Evolutionary conservation across 2,329 filamentous ascomycete genomes (phyloP).

Genomic region (Didymella arachidicola): DNA sequence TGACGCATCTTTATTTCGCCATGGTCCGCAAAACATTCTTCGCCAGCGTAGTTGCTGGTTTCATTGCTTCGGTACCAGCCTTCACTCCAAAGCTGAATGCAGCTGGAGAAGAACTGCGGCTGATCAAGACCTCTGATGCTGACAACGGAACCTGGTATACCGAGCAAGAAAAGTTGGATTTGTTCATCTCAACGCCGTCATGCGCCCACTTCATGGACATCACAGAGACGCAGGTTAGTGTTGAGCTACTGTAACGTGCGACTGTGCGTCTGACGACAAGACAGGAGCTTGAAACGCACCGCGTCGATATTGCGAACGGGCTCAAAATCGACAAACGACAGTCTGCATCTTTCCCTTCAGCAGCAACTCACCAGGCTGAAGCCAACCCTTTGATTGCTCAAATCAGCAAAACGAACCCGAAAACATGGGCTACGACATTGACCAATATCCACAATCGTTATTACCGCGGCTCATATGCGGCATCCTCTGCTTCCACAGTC

Average conservation of each 20-base stretch:
- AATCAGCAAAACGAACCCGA: slow-evolving; percentile 27
- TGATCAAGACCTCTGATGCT: slow-evolving; percentile 21
- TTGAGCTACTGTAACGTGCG: no score
- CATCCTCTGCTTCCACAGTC: slow-evolving; percentile 85
- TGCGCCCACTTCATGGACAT: slow-evolving; percentile 26
- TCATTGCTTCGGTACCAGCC: slow-evolving; percentile 10
- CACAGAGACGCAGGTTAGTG: slow-evolving; percentile 20
- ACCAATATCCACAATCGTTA: slow-evolving; percentile 29
- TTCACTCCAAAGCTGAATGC: slow-evolving; percentile 16
- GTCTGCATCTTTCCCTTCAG: slow-evolving; percentile 22
- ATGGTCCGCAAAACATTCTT: slow-evolving; percentile 17
- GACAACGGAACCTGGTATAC: slow-evolving; percentile 25
- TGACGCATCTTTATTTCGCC: neutral
- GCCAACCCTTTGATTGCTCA: slow-evolving; percentile 20
- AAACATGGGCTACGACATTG: slow-evolving; percentile 25
- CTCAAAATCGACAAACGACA: slow-evolving; percentile 23
- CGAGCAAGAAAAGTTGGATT: slow-evolving; percentile 21
- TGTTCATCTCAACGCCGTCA: slow-evolving; percentile 22
- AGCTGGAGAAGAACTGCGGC: slow-evolving; percentile 21
- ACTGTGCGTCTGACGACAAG: neutral
- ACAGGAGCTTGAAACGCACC: slow-evolving; percentile 21
- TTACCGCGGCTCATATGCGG: slow-evolving; percentile 57
- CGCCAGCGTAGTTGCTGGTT: slow-evolving; percentile 11
- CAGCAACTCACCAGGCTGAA: slow-evolving; percentile 17
- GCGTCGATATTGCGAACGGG: slow-evolving; percentile 18